Percentiles rank a stretch among this genome's conserved stretches.
phyloP scores from a whole-genome alignment of 2,329 filamentous ascomycete genomes.

The Colletotrichum endophyticum region DNA sequence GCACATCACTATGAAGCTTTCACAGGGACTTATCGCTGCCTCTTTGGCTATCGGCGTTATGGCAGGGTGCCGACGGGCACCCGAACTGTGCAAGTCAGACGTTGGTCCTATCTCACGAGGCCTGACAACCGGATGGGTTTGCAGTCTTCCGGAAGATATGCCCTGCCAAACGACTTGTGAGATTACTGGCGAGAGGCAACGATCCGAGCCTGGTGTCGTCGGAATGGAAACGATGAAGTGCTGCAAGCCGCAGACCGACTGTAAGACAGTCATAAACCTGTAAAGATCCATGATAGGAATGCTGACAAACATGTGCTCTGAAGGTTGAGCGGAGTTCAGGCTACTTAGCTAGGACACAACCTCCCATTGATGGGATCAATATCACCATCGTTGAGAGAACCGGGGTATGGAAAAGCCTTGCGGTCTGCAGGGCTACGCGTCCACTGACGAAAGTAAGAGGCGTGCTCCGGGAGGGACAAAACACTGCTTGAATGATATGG shows the following conservation, averaged over 20 bases:
- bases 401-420: not conserved
- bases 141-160: not conserved
- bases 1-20: not conserved
- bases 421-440: not conserved
- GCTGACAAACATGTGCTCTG: not conserved
- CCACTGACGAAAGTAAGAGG: not conserved
- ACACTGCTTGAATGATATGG: not conserved
- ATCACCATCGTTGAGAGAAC: not conserved
- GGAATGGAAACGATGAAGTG: not conserved
- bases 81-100: not conserved
- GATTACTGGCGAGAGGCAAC: not conserved
- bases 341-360: not conserved
- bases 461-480: not conserved
- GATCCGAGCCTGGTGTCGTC: not conserved
- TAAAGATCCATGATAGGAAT: not conserved
- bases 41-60: not conserved
- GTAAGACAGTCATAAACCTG: not conserved
- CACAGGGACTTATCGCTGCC: not conserved
- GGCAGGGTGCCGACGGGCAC: not conserved
- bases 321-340: not conserved
- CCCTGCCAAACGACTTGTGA: not conserved
- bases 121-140: not conserved
- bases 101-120: not conserved
- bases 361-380: not conserved
- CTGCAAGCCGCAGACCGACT: not conserved